phyloP scores from a whole-genome alignment of 306 rosid species.

The Sphenostylis stenocarpa region DNA sequence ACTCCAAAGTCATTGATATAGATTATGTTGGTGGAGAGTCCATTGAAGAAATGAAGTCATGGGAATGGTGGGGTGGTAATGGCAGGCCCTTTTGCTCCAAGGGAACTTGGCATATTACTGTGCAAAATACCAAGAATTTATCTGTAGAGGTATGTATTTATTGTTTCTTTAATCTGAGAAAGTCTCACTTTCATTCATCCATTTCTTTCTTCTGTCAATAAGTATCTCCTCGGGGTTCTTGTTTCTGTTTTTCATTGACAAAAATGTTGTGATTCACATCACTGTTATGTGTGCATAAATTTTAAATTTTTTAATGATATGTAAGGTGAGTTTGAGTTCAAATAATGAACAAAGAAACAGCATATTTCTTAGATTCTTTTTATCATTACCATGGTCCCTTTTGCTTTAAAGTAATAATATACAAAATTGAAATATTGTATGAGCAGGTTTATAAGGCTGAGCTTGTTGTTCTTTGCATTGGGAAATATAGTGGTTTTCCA shows the following conservation, averaged over 20 bases:
- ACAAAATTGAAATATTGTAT: neutral
- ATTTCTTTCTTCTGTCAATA: neutral
- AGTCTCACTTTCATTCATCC: neutral
- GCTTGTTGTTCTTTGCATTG: slow-evolving; percentile 60
- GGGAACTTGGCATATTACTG: slow-evolving; percentile 49
- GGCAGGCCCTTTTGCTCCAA: slow-evolving; percentile 51
- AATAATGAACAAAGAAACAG: neutral
- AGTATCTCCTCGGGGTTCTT: too few relatives aligned
- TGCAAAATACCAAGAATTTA: slow-evolving; percentile 40
- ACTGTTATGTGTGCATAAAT: neutral
- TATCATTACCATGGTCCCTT: neutral
- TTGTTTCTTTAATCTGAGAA: neutral
- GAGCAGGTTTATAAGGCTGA: slow-evolving; percentile 44
- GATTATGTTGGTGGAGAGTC: slow-evolving; percentile 50
- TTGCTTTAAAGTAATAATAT: neutral
- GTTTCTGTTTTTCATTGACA: neutral
- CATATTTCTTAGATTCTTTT: neutral
- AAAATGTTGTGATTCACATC: neutral
- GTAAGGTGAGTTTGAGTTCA: neutral
- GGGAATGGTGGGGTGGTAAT: slow-evolving; percentile 54
- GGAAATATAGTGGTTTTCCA: slow-evolving; percentile 55
- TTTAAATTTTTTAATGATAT: neutral
- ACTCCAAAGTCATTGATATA: slow-evolving; percentile 43
- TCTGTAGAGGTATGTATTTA: slow-evolving; percentile 31
- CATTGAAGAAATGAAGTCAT: slow-evolving; percentile 38